A percentile compares a stretch with the other conserved stretches of the same genome.
Conservation (phyloP, 768 basidiomycete genomes). For the Collybiopsis confluens region DNA sequence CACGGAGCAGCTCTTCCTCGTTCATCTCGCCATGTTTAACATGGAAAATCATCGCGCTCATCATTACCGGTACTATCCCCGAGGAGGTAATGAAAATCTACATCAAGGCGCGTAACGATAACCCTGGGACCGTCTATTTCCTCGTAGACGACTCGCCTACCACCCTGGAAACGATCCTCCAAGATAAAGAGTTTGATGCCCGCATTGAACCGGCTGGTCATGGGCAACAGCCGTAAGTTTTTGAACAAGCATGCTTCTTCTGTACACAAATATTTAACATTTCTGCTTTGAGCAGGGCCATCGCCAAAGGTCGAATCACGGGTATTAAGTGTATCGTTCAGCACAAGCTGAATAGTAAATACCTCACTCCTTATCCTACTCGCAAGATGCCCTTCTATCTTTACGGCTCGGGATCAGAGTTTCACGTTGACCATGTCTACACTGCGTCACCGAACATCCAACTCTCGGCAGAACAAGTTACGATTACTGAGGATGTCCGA, state of each 20-base stretch:
- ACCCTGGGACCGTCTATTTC: conserved; percentile 18
- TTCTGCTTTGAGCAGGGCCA: not conserved
- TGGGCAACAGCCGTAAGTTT: conserved; percentile 4
- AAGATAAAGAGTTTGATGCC: not conserved
- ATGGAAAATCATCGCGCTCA: conserved; percentile 31
- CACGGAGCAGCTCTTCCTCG: conserved; percentile 25
- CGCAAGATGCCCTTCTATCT: conserved; percentile 34
- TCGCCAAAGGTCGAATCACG: conserved; percentile 14
- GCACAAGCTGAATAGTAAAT: conserved; percentile 21
- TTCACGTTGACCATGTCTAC: conserved; percentile 32
- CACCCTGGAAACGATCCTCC: not conserved
- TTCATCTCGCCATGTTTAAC: conserved; percentile 31
- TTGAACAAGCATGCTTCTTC: not conserved
- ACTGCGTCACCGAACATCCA: conserved; percentile 23
- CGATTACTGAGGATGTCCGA: too few species aligned
- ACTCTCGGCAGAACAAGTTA: conserved; percentile 19
- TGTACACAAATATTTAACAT: conserved; percentile 2
- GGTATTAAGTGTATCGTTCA: conserved; percentile 28
- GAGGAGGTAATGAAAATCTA: conserved; percentile 13
- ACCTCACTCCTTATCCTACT: conserved; percentile 24
- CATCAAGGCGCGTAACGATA: conserved; percentile 11
- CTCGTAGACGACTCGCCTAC: conserved; percentile 1
- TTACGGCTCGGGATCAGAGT: conserved; percentile 26
- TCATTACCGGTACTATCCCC: conserved; percentile 26
- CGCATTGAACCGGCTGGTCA: not conserved